Evolutionary conservation across 441 rosid species (phyloP).

Genomic region (Populus hybrid): DNA sequence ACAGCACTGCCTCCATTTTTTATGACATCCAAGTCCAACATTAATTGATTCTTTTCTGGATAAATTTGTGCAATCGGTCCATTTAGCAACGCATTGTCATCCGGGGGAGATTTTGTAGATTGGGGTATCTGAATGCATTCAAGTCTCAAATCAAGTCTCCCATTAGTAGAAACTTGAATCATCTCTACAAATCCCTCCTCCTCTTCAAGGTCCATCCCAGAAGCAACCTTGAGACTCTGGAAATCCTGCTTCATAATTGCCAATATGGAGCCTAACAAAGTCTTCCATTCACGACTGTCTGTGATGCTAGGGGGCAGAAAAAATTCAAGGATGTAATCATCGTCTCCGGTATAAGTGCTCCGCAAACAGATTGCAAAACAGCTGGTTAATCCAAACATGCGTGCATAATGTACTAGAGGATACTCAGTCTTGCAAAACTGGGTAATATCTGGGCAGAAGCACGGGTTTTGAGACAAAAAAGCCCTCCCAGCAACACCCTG

Average conservation of each 20-base stretch:
- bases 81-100: conserved; percentile 26
- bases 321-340: conserved; percentile 80
- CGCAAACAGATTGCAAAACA: conserved; percentile 80
- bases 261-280: conserved; percentile 56
- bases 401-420: conserved; percentile 94
- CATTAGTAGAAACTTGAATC: conserved; percentile 45
- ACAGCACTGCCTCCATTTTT: conserved; percentile 28
- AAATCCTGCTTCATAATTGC: conserved; percentile 80
- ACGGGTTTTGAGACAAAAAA: conserved; percentile 63
- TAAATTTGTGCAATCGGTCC: conserved; percentile 27
- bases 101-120: conserved; percentile 28
- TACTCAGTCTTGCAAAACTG: conserved; percentile 79
- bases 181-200: conserved; percentile 59
- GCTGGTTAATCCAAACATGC: conserved; percentile 67
- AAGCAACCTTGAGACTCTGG: conserved; percentile 75
- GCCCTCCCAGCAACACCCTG: conserved; percentile 93
- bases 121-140: conserved; percentile 43
- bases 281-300: conserved; percentile 46
- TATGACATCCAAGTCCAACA: conserved; percentile 29
- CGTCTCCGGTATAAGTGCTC: conserved; percentile 72
- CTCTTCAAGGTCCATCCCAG: conserved; percentile 54
- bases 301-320: conserved; percentile 57
- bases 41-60: conserved; percentile 33
- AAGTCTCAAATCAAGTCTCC: conserved; percentile 42
- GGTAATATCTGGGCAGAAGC: conserved; percentile 70